These are phyloP conservation scores for Rhizophagus clarus DNA, from an alignment of 192 early-diverging fungal genomes.

Conservation along the genomic window DNA sequence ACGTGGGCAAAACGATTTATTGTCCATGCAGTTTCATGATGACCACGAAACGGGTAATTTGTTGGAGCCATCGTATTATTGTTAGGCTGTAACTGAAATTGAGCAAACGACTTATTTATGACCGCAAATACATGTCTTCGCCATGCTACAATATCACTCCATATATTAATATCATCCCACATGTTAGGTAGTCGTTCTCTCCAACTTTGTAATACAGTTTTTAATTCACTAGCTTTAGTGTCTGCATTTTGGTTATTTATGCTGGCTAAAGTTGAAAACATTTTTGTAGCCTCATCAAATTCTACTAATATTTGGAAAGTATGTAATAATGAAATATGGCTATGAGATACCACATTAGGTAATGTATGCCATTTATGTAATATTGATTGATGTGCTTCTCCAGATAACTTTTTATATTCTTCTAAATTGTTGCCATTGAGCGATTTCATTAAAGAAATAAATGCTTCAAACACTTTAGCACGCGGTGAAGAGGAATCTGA, in stretches of 20 bases:
- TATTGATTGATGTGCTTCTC: conserved; percentile 82
- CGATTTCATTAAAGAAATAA: conserved; percentile 72
- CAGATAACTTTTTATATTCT: conserved; percentile 79
- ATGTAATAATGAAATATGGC: conserved; percentile 87
- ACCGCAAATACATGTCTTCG: conserved; percentile 95
- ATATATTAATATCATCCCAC: conserved; percentile 97
- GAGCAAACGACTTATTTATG: conserved; percentile 95
- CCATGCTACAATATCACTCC: conserved; percentile 98
- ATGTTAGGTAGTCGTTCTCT: conserved; percentile 93
- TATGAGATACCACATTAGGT: conserved; percentile 80
- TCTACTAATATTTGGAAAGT: conserved; percentile 97
- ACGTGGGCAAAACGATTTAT: conserved; percentile 99
- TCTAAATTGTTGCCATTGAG: conserved; percentile 60
- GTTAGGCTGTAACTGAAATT: conserved; percentile 61
- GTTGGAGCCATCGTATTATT: conserved; percentile 56
- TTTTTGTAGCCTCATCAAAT: conserved; percentile 88
- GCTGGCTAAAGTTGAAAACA: conserved; percentile 87
- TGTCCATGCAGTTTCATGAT: conserved; percentile 99
- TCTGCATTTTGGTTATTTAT: conserved; percentile 55
- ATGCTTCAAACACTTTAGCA: conserved; percentile 86
- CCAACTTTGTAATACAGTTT: conserved; percentile 91
- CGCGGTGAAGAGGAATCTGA: conserved; percentile 59
- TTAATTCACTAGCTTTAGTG: conserved; percentile 83
- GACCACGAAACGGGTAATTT: conserved; percentile 93
- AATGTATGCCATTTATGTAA: conserved; percentile 91